phyloP scores from a whole-genome alignment of 2,329 filamentous ascomycete genomes.

The Huntiella savannae region DNA sequence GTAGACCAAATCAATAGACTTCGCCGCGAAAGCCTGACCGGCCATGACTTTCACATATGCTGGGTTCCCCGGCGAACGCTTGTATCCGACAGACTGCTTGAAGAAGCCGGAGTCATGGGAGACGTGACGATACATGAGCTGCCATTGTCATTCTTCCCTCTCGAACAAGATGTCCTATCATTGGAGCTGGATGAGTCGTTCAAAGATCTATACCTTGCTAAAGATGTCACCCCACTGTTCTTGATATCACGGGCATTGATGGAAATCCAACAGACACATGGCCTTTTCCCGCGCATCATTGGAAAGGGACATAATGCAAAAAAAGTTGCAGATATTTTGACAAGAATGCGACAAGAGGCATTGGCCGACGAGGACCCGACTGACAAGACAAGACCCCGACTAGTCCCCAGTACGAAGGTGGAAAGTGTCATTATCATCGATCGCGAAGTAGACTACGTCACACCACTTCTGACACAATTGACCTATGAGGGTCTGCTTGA shows the following conservation, averaged over 20 bases:
- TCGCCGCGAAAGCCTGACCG: constrained; percentile 68
- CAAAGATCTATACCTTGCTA: constrained; percentile 68
- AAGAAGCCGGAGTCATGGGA: constrained; percentile 81
- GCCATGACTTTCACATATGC: constrained; percentile 92
- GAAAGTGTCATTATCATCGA: constrained; percentile 92
- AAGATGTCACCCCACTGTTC: constrained; percentile 81
- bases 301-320: constrained; percentile 93
- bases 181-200: constrained; percentile 80
- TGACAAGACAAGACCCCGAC: constrained; percentile 41
- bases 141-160: constrained; percentile 71
- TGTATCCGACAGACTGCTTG: constrained; percentile 76
- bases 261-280: constrained; percentile 79
- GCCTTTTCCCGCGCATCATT: constrained; percentile 82
- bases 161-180: constrained; percentile 81
- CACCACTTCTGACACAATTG: constrained; percentile 76
- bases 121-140: constrained; percentile 81
- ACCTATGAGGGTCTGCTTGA: constrained; percentile 95
- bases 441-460: constrained; percentile 84
- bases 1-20: constrained; percentile 79
- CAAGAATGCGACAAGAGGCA: constrained; percentile 81
- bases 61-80: constrained; percentile 88
- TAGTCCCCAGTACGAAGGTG: constrained; percentile 69
- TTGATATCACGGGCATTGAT: constrained; percentile 81
- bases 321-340: constrained; percentile 65
- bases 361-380: constrained; percentile 57